Evolutionary conservation across 73 alveolate species (phyloP), one percentile per base, ranked within the genome.

Genomic region (Effrenium voratum): DNA sequence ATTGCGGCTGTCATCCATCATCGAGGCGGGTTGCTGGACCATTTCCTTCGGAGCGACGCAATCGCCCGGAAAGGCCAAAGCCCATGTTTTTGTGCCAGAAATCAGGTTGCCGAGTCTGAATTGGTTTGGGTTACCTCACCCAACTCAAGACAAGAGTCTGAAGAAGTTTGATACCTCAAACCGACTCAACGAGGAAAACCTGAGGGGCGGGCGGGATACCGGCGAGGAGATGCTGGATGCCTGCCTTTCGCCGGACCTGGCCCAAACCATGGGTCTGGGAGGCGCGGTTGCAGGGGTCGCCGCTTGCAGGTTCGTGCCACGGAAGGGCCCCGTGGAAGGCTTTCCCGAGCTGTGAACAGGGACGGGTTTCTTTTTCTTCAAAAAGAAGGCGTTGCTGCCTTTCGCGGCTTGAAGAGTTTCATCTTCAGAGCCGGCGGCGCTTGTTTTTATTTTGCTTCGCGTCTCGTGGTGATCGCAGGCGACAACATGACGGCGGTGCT

Each of bases 221-320:
- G 40, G 15, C 45, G 32, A 90, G 97, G 97, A 90, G 87, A 90
- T 90, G 97, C 59, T 90, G 60, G 97, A 90, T 57, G 97, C 97
- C 30, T 90, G 97, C 22, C 46, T 90, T 34, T 90, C 97, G 43
- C 97, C 97, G 4, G 97, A 90, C 87, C 50, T 90, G 97, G 97
- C 97, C 28, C 97, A 90, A 76, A 90, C 97, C 41, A 90, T 90
- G 97, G 97, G 97, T 73, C 66, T 90, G 32, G 97, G 97, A 90
- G 97, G 97, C 50, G 1, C 44, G 34, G n/a, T n/a, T n/a, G 90
- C 45, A 5, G 0, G 49, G 49, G 47, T 28, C 40, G 36, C 63
- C 63, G 45, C 46, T 26, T 43, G 19, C 43, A 2, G n/a, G 44
- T n/a, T 2, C 46, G 0, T 19, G 68, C 68, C 22, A 55, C 10